Conservation (phyloP, 108 stramenopile genomes). For the Cyclotella kingstonii region DNA sequence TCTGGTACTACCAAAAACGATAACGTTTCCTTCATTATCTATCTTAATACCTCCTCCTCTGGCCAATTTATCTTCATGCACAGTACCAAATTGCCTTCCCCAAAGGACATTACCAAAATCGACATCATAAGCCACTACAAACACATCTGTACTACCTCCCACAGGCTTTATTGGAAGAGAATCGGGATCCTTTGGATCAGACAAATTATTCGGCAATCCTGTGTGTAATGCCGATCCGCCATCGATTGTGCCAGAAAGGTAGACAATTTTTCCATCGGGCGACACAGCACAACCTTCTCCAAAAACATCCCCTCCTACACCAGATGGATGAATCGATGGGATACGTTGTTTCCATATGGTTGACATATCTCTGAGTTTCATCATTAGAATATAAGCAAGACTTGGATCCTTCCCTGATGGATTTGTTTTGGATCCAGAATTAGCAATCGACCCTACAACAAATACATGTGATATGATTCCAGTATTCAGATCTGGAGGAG, state of each 20-base stretch:
- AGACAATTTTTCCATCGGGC: slow-evolving; percentile 32
- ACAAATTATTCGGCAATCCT: slow-evolving; percentile 15
- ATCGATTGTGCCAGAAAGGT: slow-evolving; percentile 38
- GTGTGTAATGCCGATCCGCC: slow-evolving; percentile 30
- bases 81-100: slow-evolving; percentile 40
- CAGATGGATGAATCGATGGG: slow-evolving; percentile 29
- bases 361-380: slow-evolving; percentile 36
- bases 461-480: slow-evolving; percentile 35
- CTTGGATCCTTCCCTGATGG: slow-evolving; percentile 17
- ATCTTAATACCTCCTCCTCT: slow-evolving; percentile 36
- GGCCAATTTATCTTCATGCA: slow-evolving; percentile 38
- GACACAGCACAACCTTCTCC: slow-evolving; percentile 43
- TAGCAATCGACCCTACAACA: slow-evolving; percentile 31
- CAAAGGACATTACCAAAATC: slow-evolving; percentile 35
- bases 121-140: slow-evolving; percentile 38
- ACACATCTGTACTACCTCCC: slow-evolving; percentile 34
- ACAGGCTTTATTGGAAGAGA: slow-evolving; percentile 15
- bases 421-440: slow-evolving; percentile 9
- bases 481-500: slow-evolving; percentile 26
- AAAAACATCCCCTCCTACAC: slow-evolving; percentile 31
- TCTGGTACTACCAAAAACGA: slow-evolving; percentile 40
- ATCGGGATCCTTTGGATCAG: slow-evolving; percentile 7
- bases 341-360: slow-evolving; percentile 42
- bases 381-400: slow-evolving; percentile 38
- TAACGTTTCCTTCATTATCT: slow-evolving; percentile 39